Conservation (phyloP, 805 yeast species). For the Pichia scutulata region DNA sequence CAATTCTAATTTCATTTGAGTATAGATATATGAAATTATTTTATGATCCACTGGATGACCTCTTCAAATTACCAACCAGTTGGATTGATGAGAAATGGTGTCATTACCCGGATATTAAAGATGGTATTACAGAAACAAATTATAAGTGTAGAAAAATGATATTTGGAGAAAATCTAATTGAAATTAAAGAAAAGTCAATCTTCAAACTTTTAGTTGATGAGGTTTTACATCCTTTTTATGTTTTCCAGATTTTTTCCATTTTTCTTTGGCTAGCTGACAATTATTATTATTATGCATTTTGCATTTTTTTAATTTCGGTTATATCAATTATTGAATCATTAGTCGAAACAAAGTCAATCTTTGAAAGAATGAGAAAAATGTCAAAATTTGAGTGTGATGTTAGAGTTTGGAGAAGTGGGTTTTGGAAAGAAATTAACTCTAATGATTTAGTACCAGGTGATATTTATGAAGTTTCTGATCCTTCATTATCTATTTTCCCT, state of each 20-base stretch:
- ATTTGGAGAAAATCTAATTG: slow-evolving; percentile 72
- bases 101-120: slow-evolving; percentile 42
- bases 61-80: slow-evolving; percentile 72
- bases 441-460: slow-evolving; percentile 92
- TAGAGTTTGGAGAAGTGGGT: slow-evolving; percentile 85
- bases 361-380: slow-evolving; percentile 63
- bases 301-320: slow-evolving; percentile 82
- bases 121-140: slow-evolving; percentile 64
- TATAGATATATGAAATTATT: slow-evolving; percentile 79
- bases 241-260: slow-evolving; percentile 90
- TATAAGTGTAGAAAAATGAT: slow-evolving; percentile 64
- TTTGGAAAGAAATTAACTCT: slow-evolving; percentile 78
- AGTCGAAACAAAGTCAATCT: slow-evolving; percentile 74
- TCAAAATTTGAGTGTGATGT: slow-evolving; percentile 73
- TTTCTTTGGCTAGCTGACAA: slow-evolving; percentile 87
- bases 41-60: slow-evolving; percentile 81
- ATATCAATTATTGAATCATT: slow-evolving; percentile 74
- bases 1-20: slow-evolving; percentile 60
- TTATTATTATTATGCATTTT: slow-evolving; percentile 87
- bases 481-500: slow-evolving; percentile 65
- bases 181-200: slow-evolving; percentile 65
- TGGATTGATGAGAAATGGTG: slow-evolving; percentile 87
- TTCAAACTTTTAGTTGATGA: slow-evolving; percentile 69
- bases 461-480: slow-evolving; percentile 85
- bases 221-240: slow-evolving; percentile 89